These are phyloP conservation scores for Aaosphaeria arxii DNA, from an alignment of 2,329 filamentous ascomycete genomes.

Conservation along the genomic window DNA sequence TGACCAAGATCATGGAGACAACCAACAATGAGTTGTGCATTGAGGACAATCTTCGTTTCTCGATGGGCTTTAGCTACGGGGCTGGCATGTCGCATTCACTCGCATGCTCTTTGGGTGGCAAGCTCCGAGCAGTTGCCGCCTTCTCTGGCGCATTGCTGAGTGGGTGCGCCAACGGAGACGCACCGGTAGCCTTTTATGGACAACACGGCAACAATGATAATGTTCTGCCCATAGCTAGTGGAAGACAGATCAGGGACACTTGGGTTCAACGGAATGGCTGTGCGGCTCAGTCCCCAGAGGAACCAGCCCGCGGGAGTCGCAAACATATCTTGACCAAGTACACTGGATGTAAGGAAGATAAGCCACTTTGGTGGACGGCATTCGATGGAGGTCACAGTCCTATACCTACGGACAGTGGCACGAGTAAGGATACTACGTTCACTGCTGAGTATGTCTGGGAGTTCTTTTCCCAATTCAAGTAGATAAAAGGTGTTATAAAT, in stretches of 20 bases:
- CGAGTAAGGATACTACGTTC: conserved; percentile 4
- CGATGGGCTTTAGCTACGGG: conserved; percentile 45
- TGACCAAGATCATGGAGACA: conserved; percentile 36
- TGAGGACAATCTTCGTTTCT: conserved; percentile 40
- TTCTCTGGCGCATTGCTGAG: conserved; percentile 8
- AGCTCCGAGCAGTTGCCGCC: conserved; percentile 39
- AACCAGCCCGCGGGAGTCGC: conserved; percentile 12
- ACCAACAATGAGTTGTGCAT: conserved; percentile 41
- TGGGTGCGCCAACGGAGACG: conserved; percentile 24
- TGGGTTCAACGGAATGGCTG: conserved; percentile 38
- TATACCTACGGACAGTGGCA: conserved; percentile 14
- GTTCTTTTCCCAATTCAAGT: conserved; percentile 15
- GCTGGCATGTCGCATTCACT: conserved; percentile 42
- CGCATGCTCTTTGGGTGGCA: conserved; percentile 39
- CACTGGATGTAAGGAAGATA: conserved; percentile 18
- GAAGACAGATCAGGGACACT: conserved; percentile 33
- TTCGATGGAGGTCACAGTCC: conserved; percentile 28
- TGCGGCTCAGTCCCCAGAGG: conserved; percentile 5
- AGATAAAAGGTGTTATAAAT: too few relatives aligned
- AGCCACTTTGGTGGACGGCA: conserved; percentile 31
- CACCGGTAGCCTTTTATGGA: conserved; percentile 38
- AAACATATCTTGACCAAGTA: conserved; percentile 8
- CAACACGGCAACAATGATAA: conserved; percentile 38
- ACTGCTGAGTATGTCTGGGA: conserved; percentile 22
- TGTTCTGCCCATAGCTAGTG: conserved; percentile 32